Evolutionary conservation across 768 basidiomycete species (phyloP).

Genomic region (Galerina marginata): DNA sequence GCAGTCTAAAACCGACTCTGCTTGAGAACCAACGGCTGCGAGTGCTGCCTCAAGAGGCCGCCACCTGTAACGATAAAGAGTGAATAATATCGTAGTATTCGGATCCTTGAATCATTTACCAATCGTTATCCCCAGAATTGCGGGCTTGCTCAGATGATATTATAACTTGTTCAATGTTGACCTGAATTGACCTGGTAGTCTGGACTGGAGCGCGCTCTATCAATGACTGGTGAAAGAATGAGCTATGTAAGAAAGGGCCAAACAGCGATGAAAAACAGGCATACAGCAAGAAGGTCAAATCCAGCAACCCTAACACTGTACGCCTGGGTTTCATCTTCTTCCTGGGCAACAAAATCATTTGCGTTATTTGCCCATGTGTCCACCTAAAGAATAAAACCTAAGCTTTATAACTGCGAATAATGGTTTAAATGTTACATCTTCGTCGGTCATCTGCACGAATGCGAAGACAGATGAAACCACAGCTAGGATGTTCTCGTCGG

Average conservation of each 20-base stretch:
- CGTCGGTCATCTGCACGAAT: conserved; percentile 86
- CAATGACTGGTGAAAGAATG: conserved; percentile 48
- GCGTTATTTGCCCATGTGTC: conserved; percentile 90
- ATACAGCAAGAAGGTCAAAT: conserved; percentile 82
- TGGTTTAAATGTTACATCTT: conserved; percentile 65
- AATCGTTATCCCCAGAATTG: conserved; percentile 60
- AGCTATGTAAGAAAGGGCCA: neutral
- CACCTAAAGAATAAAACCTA: conserved; percentile 55
- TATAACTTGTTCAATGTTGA: conserved; percentile 59
- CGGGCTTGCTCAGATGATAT: conserved; percentile 58
- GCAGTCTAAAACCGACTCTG: conserved; percentile 76
- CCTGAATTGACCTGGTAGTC: conserved; percentile 59
- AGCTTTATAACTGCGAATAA: neutral
- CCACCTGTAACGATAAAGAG: conserved; percentile 66
- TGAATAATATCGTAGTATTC: too few relatives aligned
- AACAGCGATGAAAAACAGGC: neutral
- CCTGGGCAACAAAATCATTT: conserved; percentile 92
- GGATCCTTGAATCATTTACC: conserved; percentile 43
- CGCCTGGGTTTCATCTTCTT: conserved; percentile 86
- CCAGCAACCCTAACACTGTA: conserved; percentile 86
- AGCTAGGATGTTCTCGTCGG: conserved; percentile 49
- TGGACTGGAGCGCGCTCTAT: conserved; percentile 58
- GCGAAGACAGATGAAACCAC: conserved; percentile 64
- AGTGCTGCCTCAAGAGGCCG: conserved; percentile 86
- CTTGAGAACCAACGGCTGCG: conserved; percentile 80